phyloP scores from a whole-genome alignment of 1,284 basidiomycete species.

The Tilletia indica region DNA sequence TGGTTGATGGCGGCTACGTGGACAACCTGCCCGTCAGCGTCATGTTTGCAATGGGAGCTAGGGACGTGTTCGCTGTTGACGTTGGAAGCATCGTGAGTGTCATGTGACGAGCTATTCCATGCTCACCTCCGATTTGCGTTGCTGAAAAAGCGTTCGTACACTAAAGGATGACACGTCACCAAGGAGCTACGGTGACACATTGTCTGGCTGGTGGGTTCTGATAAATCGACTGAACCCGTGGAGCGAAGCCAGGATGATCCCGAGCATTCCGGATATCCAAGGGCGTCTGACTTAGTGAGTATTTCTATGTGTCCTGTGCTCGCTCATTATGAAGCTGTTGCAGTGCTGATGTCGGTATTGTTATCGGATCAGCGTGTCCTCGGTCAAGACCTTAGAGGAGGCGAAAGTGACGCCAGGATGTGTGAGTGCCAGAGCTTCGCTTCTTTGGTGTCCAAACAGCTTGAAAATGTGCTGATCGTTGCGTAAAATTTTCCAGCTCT shows the following conservation, averaged over 20 bases:
- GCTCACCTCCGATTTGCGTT: too few relatives aligned
- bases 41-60: conserved; percentile 88
- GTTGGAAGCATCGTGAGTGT: conserved; percentile 71
- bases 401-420: conserved; percentile 84
- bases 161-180: conserved; percentile 78
- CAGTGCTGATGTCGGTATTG: too few relatives aligned
- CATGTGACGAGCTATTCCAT: not conserved
- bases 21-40: conserved; percentile 68
- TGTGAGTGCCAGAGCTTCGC: conserved; percentile 18
- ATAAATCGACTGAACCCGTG: conserved; percentile 72
- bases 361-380: conserved; percentile 66
- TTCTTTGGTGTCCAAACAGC: too few relatives aligned
- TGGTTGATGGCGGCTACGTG: conserved; percentile 50
- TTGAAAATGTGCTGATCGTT: too few relatives aligned
- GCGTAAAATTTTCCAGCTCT: conserved; percentile 59
- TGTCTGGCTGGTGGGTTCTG: conserved; percentile 96
- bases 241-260: conserved; percentile 72
- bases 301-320: too few relatives aligned
- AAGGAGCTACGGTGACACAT: conserved; percentile 86
- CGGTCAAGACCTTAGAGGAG: conserved; percentile 88
- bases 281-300: conserved; percentile 77
- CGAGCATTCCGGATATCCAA: conserved; percentile 94
- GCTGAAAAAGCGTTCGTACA: not conserved
- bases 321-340: too few relatives aligned
- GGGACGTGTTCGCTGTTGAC: conserved; percentile 89